These are phyloP conservation scores for Fusarium redolens DNA, from an alignment of 2,329 filamentous ascomycete species.

Conservation along the genomic window DNA sequence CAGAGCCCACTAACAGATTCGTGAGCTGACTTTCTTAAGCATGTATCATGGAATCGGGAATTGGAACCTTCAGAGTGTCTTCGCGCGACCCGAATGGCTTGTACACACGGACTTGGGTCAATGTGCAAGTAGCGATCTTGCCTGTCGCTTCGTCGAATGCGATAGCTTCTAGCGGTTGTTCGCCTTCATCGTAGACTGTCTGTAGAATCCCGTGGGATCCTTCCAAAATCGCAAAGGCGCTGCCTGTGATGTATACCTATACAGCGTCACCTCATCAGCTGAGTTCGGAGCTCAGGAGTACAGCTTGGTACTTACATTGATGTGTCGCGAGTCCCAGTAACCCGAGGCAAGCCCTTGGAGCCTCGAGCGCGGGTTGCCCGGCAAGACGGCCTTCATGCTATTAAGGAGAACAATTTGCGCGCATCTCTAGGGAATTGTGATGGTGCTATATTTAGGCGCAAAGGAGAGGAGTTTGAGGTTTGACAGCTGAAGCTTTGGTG, in stretches of 20 bases:
- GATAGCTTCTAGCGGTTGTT: slow-evolving; percentile 75
- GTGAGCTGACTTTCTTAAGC: slow-evolving; percentile 35
- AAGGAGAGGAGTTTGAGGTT: slow-evolving; percentile 4
- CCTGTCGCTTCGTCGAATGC: slow-evolving; percentile 84
- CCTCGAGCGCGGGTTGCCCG: slow-evolving; percentile 80
- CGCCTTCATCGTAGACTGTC: slow-evolving; percentile 89
- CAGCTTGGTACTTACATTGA: slow-evolving; percentile 69
- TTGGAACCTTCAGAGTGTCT: slow-evolving; percentile 77
- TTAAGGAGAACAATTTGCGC: slow-evolving; percentile 40
- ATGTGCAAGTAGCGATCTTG: slow-evolving; percentile 83
- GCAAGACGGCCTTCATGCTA: slow-evolving; percentile 82
- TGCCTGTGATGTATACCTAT: slow-evolving; percentile 90
- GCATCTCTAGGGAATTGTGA: slow-evolving; percentile 35
- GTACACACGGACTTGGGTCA: slow-evolving; percentile 78
- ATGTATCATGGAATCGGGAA: not conserved
- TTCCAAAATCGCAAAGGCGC: slow-evolving; percentile 84
- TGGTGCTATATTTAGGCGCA: slow-evolving; percentile 13
- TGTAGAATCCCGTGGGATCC: slow-evolving; percentile 82
- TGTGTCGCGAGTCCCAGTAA: slow-evolving; percentile 76
- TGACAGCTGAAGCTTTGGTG: slow-evolving; percentile 3
- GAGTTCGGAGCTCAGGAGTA: not conserved
- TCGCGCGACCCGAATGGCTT: slow-evolving; percentile 77
- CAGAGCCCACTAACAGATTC: slow-evolving; percentile 66
- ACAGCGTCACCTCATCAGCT: slow-evolving; percentile 17
- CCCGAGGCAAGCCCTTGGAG: slow-evolving; percentile 81